These are phyloP conservation scores for Diaporthe sp. DNA, from an alignment of 2,329 filamentous ascomycete genomes.

Conservation along the genomic window DNA sequence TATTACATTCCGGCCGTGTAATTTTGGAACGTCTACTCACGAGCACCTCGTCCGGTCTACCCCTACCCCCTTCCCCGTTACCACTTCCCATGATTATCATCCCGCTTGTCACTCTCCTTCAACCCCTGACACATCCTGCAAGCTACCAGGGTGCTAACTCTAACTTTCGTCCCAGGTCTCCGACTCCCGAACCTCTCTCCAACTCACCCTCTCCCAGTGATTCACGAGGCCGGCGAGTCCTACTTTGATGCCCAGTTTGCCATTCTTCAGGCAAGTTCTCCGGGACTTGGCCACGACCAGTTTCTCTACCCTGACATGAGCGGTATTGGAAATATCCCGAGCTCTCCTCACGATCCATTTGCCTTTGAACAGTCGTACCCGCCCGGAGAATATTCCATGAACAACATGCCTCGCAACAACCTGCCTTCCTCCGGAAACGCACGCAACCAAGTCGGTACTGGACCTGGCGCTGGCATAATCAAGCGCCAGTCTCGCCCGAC, in stretches of 20 bases:
- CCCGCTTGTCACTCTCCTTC: not conserved
- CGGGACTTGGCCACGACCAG: not conserved
- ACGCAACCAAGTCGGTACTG: not conserved
- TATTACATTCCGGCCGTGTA: too few species aligned
- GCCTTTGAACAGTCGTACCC: too few species aligned
- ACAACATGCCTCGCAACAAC: not conserved
- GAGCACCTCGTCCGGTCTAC: not conserved
- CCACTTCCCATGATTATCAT: not conserved
- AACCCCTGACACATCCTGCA: too few species aligned
- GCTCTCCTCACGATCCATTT: too few species aligned
- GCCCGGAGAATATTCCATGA: not conserved
- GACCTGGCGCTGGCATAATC: not conserved
- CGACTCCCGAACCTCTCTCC: not conserved
- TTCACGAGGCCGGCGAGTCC: not conserved
- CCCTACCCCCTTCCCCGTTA: not conserved
- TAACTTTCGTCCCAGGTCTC: not conserved
- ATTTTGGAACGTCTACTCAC: not conserved
- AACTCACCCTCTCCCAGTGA: conserved; percentile 10
- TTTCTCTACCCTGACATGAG: not conserved
- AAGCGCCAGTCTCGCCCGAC: not conserved
- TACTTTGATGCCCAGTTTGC: not conserved
- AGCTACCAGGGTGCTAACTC: not conserved
- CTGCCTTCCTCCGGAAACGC: not conserved
- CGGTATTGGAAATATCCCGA: not conserved
- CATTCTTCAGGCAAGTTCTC: not conserved